These are phyloP conservation scores for Sphaerulina musiva DNA, from an alignment of 2,329 filamentous ascomycete genomes.

Conservation along the genomic window DNA sequence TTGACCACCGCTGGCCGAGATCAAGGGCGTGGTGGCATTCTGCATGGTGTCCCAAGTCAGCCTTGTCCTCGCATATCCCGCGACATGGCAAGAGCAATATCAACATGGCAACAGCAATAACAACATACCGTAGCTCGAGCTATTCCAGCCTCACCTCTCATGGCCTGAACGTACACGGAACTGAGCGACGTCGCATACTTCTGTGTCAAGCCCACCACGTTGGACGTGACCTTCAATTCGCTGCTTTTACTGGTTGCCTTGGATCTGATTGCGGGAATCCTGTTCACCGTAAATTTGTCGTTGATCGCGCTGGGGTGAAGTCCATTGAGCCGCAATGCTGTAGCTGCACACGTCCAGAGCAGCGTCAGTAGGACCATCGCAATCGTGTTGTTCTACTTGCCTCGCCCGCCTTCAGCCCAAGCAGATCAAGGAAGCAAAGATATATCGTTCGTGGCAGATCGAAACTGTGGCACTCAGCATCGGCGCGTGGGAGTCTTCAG, in stretches of 20 bases:
- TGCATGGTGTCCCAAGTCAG: constrained; percentile 2
- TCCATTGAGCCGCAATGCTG: constrained; percentile 10
- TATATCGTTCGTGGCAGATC: neutral
- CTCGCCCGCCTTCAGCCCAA: neutral
- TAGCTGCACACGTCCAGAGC: constrained; percentile 9
- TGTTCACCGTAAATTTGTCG: constrained; percentile 20
- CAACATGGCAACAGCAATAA: neutral
- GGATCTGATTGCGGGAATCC: constrained; percentile 14
- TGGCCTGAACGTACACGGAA: constrained; percentile 25
- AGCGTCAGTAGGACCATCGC: constrained; percentile 12
- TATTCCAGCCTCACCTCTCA: constrained; percentile 21
- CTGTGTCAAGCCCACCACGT: constrained; percentile 22
- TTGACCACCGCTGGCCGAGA: constrained; percentile 24
- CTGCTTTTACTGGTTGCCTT: constrained; percentile 7
- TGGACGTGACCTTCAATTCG: constrained; percentile 23
- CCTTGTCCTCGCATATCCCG: neutral
- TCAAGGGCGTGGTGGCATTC: constrained; percentile 19
- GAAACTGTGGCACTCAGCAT: neutral
- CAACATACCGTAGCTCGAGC: constrained; percentile 15
- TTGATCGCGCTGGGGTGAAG: constrained; percentile 9
- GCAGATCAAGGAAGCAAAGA: neutral
- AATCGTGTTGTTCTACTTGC: neutral
- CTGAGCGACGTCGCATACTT: constrained; percentile 22
- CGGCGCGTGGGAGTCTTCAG: neutral
- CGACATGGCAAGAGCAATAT: neutral